Evolutionary conservation across 805 yeast genomes (phyloP), one percentile per base, ranked within the genome.

Genomic region (Starmerella sirachaensis): DNA sequence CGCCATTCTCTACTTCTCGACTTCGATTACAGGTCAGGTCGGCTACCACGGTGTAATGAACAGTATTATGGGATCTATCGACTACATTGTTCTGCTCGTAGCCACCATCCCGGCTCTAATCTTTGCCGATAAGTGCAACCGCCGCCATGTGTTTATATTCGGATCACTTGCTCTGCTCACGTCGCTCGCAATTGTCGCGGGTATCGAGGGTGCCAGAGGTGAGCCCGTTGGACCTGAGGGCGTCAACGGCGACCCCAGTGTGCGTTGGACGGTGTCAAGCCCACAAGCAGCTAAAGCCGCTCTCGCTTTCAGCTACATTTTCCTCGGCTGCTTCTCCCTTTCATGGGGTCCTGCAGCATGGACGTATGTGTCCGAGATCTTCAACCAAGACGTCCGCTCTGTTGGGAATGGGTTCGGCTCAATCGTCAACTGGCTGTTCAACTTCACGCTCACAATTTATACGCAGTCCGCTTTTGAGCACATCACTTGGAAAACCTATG

Each of bases 1-100:
- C 62, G 84, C 84, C 54, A 79, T 84, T 42, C 82, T 86, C 56
- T 86, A 86, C 62, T 86, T 78, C 57, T 91, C 94, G 29, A 84
- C 88, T 16, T 69, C 76, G 47, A 82, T 85, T 60, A 83, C 86
- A 58, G 26, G 41, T 2, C 49, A 45, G 43, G 40, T 46, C 22
- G 69, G 70, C 35, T 66, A 61, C 42, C 68, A 84, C 1, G 94
- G 94, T 20, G 56, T 67, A 36, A 61, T 70, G 11, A 68, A 81
- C 58, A 54, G 80, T 35, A 61, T 80, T 31, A 81, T 94, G 4
- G 82, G 81, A 56, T 46, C 52, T 1, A 37, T 49, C 23, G 51
- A 49, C 28, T 50, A 50, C 40, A 75, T 80, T 12, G 93, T 82
- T 22, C 82, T 85, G 55, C 85, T 79, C 23, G 69, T 68, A 2